A percentile compares a stretch with the other conserved stretches of the same genome.
Evolutionary conservation across 169 alveolate genomes (phyloP).

Genomic region (Cryptosporidium xiaoi): DNA sequence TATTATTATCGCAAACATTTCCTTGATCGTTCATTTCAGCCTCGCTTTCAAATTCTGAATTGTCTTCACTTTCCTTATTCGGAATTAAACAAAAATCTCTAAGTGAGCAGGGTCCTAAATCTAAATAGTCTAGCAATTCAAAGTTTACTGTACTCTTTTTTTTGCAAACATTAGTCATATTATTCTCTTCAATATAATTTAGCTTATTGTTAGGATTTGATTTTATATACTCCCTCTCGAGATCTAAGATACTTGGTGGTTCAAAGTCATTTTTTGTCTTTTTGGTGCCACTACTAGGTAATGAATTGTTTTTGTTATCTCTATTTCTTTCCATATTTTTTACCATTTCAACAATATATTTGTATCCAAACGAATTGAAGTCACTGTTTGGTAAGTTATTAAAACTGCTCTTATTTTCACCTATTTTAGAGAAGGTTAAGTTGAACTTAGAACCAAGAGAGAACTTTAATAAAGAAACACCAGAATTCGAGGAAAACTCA

Average conservation of each 20-base stretch:
- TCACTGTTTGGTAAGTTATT: not conserved
- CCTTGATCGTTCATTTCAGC: not conserved
- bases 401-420: not conserved
- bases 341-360: not conserved
- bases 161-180: not conserved
- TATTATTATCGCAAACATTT: not conserved
- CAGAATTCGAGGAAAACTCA: conserved; percentile 39
- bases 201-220: not conserved
- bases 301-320: not conserved
- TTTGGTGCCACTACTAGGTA: not conserved
- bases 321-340: not conserved
- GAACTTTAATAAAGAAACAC: conserved; percentile 32
- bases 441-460: not conserved
- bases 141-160: not conserved
- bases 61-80: no score
- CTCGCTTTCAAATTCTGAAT: no score
- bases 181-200: not conserved
- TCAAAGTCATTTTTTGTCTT: conserved; percentile 11
- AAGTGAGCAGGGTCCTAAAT: conserved; percentile 61
- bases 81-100: conserved; percentile 53
- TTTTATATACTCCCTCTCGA: conserved; percentile 16
- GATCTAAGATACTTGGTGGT: not conserved
- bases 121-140: conserved; percentile 29
- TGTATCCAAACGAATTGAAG: not conserved
- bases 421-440: not conserved